Conservation (phyloP, 768 basidiomycete genomes). For the Tulasnella sp. region DNA sequence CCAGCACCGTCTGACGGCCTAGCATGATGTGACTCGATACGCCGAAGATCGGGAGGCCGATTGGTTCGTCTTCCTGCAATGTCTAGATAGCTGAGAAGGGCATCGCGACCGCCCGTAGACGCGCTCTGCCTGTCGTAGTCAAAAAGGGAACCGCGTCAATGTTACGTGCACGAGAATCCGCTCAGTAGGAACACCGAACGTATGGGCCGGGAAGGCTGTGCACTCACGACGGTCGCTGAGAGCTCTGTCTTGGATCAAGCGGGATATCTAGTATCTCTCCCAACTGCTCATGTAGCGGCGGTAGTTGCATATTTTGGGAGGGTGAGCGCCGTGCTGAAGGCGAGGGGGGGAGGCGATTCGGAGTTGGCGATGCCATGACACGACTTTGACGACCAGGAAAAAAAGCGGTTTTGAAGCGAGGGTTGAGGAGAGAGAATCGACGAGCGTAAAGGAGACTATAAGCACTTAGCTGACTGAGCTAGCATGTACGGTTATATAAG, state of each 20-base stretch:
- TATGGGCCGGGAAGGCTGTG: slow-evolving; percentile 5
- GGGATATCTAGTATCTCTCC: slow-evolving; percentile 16
- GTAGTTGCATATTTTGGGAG: neutral
- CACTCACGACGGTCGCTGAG: slow-evolving; percentile 2
- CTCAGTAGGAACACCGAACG: slow-evolving; percentile 1
- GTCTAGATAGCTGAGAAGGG: slow-evolving; percentile 18
- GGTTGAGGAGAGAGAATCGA: neutral
- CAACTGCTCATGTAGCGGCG: slow-evolving; percentile 3
- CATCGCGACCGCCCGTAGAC: slow-evolving; percentile 7
- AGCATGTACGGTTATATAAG: slow-evolving; percentile 7
- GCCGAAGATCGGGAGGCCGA: slow-evolving; percentile 1
- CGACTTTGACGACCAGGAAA: neutral
- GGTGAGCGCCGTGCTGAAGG: slow-evolving; percentile 4
- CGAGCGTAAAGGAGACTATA: slow-evolving; percentile 8
- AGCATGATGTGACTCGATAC: slow-evolving; percentile 1
- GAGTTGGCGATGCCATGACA: slow-evolving; percentile 14
- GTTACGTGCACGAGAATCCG: slow-evolving; percentile 4
- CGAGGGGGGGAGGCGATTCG: slow-evolving; percentile 8
- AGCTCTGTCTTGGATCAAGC: neutral
- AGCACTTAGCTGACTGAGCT: neutral
- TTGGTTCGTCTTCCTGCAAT: slow-evolving; percentile 5
- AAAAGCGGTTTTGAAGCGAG: slow-evolving; percentile 10
- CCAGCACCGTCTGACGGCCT: neutral
- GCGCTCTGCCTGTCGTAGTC: slow-evolving; percentile 8
- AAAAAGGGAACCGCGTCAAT: slow-evolving; percentile 18